A percentile compares a stretch with the other conserved stretches of the same genome.
These are phyloP conservation scores for Fusarium incarnatum DNA, from an alignment of 2,329 filamentous ascomycete genomes.

Conservation along the genomic window DNA sequence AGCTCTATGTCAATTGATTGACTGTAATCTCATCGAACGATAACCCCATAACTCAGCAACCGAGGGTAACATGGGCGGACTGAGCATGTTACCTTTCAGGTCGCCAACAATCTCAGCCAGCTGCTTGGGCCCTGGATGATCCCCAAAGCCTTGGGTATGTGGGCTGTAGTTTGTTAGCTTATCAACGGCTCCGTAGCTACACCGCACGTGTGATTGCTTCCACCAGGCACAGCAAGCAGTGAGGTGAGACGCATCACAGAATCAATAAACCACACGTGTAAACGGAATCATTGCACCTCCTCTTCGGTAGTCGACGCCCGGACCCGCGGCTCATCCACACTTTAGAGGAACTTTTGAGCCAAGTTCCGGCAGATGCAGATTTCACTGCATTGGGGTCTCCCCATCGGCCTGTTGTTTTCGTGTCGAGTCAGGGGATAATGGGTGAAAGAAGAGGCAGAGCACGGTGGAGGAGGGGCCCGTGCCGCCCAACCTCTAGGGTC, in stretches of 20 bases:
- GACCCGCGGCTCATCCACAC: conserved; percentile 32
- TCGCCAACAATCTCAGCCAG: conserved; percentile 24
- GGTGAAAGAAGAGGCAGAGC: neutral
- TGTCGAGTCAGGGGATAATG: conserved; percentile 31
- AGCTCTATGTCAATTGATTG: conserved; percentile 13
- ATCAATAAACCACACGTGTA: conserved; percentile 12
- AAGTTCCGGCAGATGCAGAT: conserved; percentile 36
- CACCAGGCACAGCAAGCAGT: neutral
- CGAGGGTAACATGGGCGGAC: conserved; percentile 29
- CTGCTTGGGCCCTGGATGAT: conserved; percentile 28
- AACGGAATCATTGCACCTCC: conserved; percentile 15
- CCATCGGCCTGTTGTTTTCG: conserved; percentile 8
- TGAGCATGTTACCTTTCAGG: conserved; percentile 29
- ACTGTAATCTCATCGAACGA: conserved; percentile 19
- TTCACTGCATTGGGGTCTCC: conserved; percentile 26
- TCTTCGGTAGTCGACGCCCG: conserved; percentile 33
- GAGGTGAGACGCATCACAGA: neutral
- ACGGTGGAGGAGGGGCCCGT: conserved; percentile 16
- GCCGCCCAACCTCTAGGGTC: conserved; percentile 9
- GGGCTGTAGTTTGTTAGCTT: neutral
- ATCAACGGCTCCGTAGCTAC: conserved; percentile 15
- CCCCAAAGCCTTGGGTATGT: conserved; percentile 15
- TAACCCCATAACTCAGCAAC: conserved; percentile 24
- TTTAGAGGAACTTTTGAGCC: conserved; percentile 34
- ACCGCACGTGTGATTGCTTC: conserved; percentile 27